phyloP scores from a whole-genome alignment of 2,329 filamentous ascomycete genomes.

The Ophiostoma ips region DNA sequence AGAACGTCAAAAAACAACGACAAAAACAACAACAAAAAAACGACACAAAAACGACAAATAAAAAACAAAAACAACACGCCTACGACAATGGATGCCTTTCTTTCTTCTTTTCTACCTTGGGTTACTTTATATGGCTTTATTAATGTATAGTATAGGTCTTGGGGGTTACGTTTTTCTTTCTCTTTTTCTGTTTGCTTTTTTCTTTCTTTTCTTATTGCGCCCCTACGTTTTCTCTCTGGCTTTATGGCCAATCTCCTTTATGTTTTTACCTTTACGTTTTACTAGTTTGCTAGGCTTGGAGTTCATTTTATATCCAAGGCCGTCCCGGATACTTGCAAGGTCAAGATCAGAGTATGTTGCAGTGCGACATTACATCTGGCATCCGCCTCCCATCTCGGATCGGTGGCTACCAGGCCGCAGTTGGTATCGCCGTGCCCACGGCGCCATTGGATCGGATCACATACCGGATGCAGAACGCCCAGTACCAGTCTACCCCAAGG shows the following conservation, averaged over 20 bases:
- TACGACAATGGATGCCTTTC: not conserved
- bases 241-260: not conserved
- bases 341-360: no score
- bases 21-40: not conserved
- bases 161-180: not conserved
- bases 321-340: not conserved
- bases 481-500: no score
- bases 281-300: no score
- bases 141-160: not conserved
- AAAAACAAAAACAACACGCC: no score
- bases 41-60: not conserved
- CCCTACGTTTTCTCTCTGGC: not conserved
- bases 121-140: not conserved
- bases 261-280: not conserved
- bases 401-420: no score
- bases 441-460: no score
- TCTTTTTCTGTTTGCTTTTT: not conserved
- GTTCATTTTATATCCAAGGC: not conserved
- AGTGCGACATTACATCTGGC: no score
- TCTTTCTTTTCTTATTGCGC: not conserved
- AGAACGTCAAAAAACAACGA: not conserved
- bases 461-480: no score
- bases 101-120: not conserved
- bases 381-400: no score
- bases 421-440: no score